phyloP scores from a whole-genome alignment of 2,329 filamentous ascomycete genomes.

The Verticillium longisporum region DNA sequence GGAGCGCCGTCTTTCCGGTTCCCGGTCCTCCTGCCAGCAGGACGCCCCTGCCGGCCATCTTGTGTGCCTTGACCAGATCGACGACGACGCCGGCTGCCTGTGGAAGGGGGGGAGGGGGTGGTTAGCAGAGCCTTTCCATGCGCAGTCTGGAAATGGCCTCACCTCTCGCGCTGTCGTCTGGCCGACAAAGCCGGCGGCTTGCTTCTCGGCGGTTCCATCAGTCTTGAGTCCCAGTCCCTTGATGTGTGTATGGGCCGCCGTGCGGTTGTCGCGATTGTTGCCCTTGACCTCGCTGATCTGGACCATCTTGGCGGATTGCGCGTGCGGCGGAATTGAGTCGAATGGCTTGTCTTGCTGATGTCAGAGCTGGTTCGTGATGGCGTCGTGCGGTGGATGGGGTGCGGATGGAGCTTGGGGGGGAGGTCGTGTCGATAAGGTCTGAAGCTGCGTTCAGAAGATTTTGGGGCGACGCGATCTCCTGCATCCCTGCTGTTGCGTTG shows the following conservation, averaged over 20 bases:
- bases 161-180: constrained; percentile 86
- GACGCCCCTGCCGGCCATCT: constrained; percentile 94
- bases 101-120: neutral
- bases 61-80: constrained; percentile 90
- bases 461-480: constrained; percentile 5
- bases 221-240: constrained; percentile 82
- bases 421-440: neutral
- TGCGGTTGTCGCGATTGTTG: constrained; percentile 91
- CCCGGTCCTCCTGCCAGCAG: constrained; percentile 90
- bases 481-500: constrained; percentile 8
- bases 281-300: constrained; percentile 93
- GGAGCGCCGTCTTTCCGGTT: constrained; percentile 94
- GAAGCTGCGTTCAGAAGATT: constrained; percentile 11
- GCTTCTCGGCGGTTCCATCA: constrained; percentile 78
- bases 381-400: neutral
- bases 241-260: constrained; percentile 96
- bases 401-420: neutral
- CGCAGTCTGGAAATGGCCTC: constrained; percentile 16
- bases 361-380: neutral
- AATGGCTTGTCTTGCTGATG: neutral
- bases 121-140: neutral
- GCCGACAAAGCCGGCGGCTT: constrained; percentile 80
- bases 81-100: constrained; percentile 93
- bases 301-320: constrained; percentile 55
- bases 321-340: neutral